Base-by-base conservation (phyloP, 139 green algal species). In the Coelastrella sp. region DNA sequence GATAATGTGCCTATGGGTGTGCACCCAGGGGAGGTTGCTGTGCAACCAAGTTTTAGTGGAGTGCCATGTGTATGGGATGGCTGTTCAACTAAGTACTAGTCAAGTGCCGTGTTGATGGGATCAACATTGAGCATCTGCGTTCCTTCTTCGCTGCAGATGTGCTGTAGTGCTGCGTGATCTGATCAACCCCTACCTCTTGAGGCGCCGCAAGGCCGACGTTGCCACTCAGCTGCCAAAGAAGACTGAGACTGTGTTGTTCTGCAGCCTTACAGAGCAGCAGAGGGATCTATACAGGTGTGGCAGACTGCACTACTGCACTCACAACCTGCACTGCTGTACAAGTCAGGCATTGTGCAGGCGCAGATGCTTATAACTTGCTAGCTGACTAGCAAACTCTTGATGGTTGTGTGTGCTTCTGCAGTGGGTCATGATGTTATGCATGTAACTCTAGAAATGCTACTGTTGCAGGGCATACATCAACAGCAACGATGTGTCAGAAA, bases 161-260 rank as follows among this genome's bases (percentile, higher is more conserved):
- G 97, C 97, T 6, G 92, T 99, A 27, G 89, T 98, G 80, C 94
- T 99, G 87, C 91, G 96, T 4, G 97, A 99, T 89, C 86, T 98
- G 17, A 97, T 99, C 57, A 85, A 92, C 8, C 97, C 97, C 9
- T 99, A 99, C 93, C 93, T 99, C 69, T 93, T 99, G 85, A 91
- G 96, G 41, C 88, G 97, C 27, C 88, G 94, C 79, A 99, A 99
- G 88, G 90, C 89, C 1, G 96, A 99, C 67, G 97, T 99, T 48
- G 88, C 88, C 30, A 57, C 88, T 35, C 88, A 96, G 84, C 94
- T 99, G 79, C 97, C 97, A 13, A 92, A 92, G 40, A 99, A 99
- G 90, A 99, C 96, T 48, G 97, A 99, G 89, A 94, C 97, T 85
- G 97, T 99, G 53, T 91, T 99, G 38, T 99, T 99, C 86, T 99